Conservation (phyloP, 2,329 filamentous ascomycete genomes). For the Aspergillaceae sp. region DNA sequence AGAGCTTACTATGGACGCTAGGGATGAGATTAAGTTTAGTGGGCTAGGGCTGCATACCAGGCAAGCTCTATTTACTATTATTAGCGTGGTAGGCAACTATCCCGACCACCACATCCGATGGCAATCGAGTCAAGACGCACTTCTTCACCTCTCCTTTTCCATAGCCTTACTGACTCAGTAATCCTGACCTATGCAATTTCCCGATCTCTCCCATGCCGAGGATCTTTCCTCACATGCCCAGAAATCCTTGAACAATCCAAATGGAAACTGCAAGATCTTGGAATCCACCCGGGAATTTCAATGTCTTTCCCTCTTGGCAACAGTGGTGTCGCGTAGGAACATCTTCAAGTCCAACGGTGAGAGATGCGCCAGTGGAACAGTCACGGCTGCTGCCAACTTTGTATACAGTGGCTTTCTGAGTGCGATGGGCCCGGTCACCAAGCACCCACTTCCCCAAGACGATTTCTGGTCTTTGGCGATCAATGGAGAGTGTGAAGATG, state of each 20-base stretch:
- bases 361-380: background rate
- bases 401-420: background rate
- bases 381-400: background rate
- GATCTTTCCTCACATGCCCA: background rate
- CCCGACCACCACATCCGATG: no score
- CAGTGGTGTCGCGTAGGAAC: background rate
- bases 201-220: no score
- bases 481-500: constrained; percentile 2
- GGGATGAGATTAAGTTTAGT: no score
- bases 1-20: no score
- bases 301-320: background rate
- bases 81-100: no score
- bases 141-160: no score
- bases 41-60: no score
- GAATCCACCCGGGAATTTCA: background rate
- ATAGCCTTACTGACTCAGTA: no score
- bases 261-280: background rate
- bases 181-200: no score
- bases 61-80: no score
- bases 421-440: background rate
- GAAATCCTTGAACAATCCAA: background rate
- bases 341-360: background rate
- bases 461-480: constrained; percentile 2
- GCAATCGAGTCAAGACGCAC: no score
- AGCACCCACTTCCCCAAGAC: constrained; percentile 1